Evolutionary conservation across 2,329 filamentous ascomycete genomes (phyloP).

Genomic region (Fonsecaea pedrosoi): DNA sequence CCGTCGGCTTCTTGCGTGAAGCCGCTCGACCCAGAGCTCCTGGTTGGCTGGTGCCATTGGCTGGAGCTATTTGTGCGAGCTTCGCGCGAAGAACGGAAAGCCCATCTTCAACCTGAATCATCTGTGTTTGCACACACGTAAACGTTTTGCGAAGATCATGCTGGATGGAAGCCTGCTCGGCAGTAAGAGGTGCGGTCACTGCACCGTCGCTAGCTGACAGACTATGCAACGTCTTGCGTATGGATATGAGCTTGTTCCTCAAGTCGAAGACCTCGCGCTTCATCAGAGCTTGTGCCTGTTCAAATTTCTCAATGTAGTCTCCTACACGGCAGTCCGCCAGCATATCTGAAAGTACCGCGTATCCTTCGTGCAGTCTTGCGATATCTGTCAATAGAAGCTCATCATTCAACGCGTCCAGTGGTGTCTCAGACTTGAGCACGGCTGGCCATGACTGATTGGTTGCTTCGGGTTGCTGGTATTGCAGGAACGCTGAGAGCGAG

Average conservation of each 20-base stretch:
- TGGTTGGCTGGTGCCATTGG: slow-evolving; percentile 58
- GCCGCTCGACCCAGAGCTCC: slow-evolving; percentile 34
- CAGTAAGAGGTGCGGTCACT: slow-evolving; percentile 75
- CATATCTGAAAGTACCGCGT: slow-evolving; percentile 69
- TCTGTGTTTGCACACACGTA: slow-evolving; percentile 72
- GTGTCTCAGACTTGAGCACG: slow-evolving; percentile 56
- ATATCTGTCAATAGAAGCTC: slow-evolving; percentile 80
- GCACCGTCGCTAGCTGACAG: slow-evolving; percentile 73
- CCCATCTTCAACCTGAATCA: slow-evolving; percentile 80
- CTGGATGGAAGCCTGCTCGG: slow-evolving; percentile 83
- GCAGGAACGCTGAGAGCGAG: slow-evolving; percentile 64
- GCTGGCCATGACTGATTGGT: slow-evolving; percentile 58
- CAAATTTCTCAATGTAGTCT: slow-evolving; percentile 71
- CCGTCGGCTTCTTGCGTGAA: slow-evolving; percentile 72
- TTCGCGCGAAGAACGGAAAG: slow-evolving; percentile 80
- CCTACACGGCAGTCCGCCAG: slow-evolving; percentile 73
- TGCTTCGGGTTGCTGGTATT: slow-evolving; percentile 55
- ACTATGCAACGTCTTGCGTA: slow-evolving; percentile 75
- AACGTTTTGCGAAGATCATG: slow-evolving; percentile 80
- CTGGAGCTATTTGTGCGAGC: slow-evolving; percentile 64
- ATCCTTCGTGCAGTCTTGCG: slow-evolving; percentile 67
- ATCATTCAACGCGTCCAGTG: slow-evolving; percentile 71
- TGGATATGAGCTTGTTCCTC: slow-evolving; percentile 75
- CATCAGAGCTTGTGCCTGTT: slow-evolving; percentile 69
- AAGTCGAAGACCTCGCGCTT: slow-evolving; percentile 73